phyloP scores from a whole-genome alignment of 768 basidiomycete genomes.

The Russula vinacea region DNA sequence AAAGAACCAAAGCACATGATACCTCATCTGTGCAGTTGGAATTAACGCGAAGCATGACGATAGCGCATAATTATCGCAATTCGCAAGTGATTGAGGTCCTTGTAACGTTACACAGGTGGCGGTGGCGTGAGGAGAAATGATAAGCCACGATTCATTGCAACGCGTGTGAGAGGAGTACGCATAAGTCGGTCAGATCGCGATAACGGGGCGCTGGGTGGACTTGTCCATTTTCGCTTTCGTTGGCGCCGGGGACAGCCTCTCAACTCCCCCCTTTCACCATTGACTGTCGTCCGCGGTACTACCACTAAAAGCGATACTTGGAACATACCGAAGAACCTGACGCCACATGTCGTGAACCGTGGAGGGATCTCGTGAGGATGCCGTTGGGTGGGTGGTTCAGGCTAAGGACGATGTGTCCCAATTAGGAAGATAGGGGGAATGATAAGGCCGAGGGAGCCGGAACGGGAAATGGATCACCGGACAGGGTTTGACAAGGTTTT shows the following conservation, averaged over 20 bases:
- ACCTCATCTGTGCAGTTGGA: neutral
- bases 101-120: slow-evolving; percentile 10
- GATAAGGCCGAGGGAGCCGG: neutral
- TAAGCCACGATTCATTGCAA: neutral
- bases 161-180: neutral
- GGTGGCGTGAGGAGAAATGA: neutral
- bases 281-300: neutral
- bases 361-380: neutral
- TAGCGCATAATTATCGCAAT: slow-evolving; percentile 3
- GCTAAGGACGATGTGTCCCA: neutral
- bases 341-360: neutral
- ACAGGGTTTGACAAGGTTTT: neutral
- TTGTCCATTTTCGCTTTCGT: neutral
- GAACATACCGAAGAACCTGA: neutral
- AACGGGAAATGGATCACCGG: neutral
- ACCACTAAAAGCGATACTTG: neutral
- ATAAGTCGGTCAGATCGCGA: neutral
- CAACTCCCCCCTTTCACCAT: neutral
- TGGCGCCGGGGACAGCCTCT: no score
- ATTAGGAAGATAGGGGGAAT: slow-evolving; percentile 7
- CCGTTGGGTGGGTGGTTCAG: no score
- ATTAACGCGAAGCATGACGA: neutral
- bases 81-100: neutral
- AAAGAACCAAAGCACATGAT: neutral
- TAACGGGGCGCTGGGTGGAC: neutral